phyloP scores from a whole-genome alignment of 2,329 filamentous ascomycete genomes.

The Fonsecaea monophora region DNA sequence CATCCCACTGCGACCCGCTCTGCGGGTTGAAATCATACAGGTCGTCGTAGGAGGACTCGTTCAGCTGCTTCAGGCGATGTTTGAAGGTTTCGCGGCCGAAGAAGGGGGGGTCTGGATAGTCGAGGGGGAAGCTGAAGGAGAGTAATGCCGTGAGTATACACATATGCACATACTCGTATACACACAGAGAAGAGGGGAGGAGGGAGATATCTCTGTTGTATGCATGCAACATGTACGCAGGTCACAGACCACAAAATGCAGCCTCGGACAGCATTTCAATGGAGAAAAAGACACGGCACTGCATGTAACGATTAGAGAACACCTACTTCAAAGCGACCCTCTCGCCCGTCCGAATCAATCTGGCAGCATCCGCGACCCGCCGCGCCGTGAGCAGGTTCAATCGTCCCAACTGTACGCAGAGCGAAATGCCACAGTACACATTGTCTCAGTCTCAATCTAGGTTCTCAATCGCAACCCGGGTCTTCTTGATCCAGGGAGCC shows the following conservation, averaged over 20 bases:
- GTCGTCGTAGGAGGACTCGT: conserved; percentile 52
- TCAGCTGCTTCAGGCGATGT: conserved; percentile 33
- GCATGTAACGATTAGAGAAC: too few species aligned
- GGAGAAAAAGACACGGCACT: too few species aligned
- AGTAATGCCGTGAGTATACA: neutral
- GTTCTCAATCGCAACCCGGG: too few species aligned
- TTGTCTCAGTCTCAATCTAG: too few species aligned
- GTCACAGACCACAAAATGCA: too few species aligned
- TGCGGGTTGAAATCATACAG: conserved; percentile 56
- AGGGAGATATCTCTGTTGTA: too few species aligned
- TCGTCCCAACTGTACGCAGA: conserved; percentile 47
- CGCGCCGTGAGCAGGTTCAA: conserved; percentile 63
- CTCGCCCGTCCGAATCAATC: conserved; percentile 60
- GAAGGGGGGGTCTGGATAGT: conserved; percentile 58
- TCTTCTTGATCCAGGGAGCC: too few species aligned
- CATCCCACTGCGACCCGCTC: conserved; percentile 57
- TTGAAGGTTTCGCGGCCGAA: conserved; percentile 54
- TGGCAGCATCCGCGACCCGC: conserved; percentile 59
- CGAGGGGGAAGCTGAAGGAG: conserved; percentile 58
- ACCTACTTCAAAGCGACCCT: conserved; percentile 47
- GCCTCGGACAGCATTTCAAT: too few species aligned
- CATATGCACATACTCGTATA: too few species aligned
- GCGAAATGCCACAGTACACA: too few species aligned
- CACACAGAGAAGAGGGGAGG: too few species aligned
- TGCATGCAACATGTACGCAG: too few species aligned